Evolutionary conservation across 768 basidiomycete genomes (phyloP).

Genomic region (Paxillus rubicundulus): DNA sequence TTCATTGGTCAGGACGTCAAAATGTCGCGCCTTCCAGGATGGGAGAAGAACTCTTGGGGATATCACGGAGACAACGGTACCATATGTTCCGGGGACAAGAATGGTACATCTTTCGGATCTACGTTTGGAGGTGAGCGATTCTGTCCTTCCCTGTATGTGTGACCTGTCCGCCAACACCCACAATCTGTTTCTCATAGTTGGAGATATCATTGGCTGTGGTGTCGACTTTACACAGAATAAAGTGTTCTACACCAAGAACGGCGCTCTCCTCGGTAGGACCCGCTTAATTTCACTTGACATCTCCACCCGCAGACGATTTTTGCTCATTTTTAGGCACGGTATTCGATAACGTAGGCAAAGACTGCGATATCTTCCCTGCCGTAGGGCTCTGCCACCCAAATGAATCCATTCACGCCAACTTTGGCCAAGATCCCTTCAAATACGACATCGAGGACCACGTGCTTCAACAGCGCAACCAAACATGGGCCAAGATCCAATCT

Average conservation of each 20-base stretch:
- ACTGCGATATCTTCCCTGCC: constrained; percentile 75
- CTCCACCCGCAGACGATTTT: constrained; percentile 9
- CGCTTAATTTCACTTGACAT: neutral
- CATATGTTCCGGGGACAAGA: constrained; percentile 70
- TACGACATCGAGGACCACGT: constrained; percentile 91
- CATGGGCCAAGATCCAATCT: constrained; percentile 66
- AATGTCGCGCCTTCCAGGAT: constrained; percentile 77
- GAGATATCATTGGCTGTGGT: constrained; percentile 89
- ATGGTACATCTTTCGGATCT: constrained; percentile 71
- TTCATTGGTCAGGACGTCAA: constrained; percentile 66
- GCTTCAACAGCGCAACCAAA: constrained; percentile 60
- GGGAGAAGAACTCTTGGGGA: constrained; percentile 86
- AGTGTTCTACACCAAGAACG: constrained; percentile 91
- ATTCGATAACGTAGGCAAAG: constrained; percentile 70
- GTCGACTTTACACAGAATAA: constrained; percentile 81
- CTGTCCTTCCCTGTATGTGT: neutral
- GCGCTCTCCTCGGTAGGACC: constrained; percentile 57
- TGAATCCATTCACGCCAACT: constrained; percentile 83
- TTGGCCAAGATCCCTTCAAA: constrained; percentile 81
- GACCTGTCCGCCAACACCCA: neutral
- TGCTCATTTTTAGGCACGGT: constrained; percentile 47
- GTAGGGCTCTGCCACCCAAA: constrained; percentile 79
- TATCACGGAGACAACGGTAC: constrained; percentile 91
- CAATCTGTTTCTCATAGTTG: constrained; percentile 46
- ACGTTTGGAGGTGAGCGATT: constrained; percentile 70